Base-by-base conservation (phyloP, 1,284 basidiomycete genomes). In the Puccinia hordei region DNA sequence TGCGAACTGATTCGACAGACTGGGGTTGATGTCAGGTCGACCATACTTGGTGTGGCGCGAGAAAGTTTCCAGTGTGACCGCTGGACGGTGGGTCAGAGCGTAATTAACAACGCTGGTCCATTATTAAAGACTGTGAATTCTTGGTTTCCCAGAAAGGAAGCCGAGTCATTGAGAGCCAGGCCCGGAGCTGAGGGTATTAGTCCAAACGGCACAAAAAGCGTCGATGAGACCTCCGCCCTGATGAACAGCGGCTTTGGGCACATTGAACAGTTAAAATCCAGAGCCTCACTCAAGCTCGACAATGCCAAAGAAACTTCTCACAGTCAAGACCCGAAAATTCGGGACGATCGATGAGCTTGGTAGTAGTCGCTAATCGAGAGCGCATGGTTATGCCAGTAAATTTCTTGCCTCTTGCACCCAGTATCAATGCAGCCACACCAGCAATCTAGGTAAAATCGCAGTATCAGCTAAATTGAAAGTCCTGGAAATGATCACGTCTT, bases 141-240 rank as follows among this genome's bases (percentile, higher is more conserved):
- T 55, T 78, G 76, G 19, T 51, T 41, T 5, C 30, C 49, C 33
- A 51, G 35, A n/a, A 78, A 78, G 19, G 46, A 33, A 53, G 9
- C 22, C 13, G 76, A 57, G 35, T 78, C 76, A 41, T 71, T 78
- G 19, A 78, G 55, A 17, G 30, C 76, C n/a, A 78, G 46, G 46
- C 27, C 19, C 17, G 76, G 55, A 15, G 38, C 46, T 30, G 76
- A 69, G 9, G 15, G 66, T 71, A 27, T 79, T 79, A 4, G 76
- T 38, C 66, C 51, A 69, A 0, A 49, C 76, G n/a, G 76, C 76
- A 35, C 76, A 78, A 33, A 38, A 78, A 27, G 76, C 76, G 53
- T 79, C 57, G 1, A 72, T 41, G 53, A 79, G 41, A 4, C 76
- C 77, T 27, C 77, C 77, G n/a, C 77, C 77, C 69, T 79, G 77